phyloP scores from a whole-genome alignment of 1,284 basidiomycete genomes.

The Coniophora puteana region DNA sequence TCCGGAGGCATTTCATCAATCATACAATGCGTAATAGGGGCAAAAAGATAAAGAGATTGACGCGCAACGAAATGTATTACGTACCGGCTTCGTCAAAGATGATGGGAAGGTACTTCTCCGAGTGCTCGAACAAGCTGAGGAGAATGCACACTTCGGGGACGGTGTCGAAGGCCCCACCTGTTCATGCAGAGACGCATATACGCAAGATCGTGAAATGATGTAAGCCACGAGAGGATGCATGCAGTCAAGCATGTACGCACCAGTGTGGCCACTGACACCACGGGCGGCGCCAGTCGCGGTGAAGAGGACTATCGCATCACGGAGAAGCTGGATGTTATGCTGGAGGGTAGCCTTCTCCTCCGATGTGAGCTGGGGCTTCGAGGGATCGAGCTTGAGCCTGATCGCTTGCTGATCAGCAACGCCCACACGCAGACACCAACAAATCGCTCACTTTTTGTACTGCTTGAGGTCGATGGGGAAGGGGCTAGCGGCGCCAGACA shows the following conservation, averaged over 20 bases:
- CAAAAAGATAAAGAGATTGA: background rate
- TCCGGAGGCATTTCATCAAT: conserved; percentile 4
- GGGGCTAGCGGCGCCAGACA: conserved; percentile 35
- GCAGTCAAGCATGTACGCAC: no score
- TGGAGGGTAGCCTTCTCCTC: conserved; percentile 58
- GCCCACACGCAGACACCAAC: conserved; percentile 6
- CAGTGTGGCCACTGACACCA: conserved; percentile 82
- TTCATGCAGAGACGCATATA: conserved; percentile 7
- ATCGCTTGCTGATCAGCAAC: conserved; percentile 12
- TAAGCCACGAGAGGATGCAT: no score
- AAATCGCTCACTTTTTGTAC: conserved; percentile 59
- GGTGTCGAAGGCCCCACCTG: conserved; percentile 82
- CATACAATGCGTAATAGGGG: conserved; percentile 1
- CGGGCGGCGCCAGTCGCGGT: conserved; percentile 78
- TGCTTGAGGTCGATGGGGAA: conserved; percentile 77
- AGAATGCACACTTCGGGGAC: conserved; percentile 79
- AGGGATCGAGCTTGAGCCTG: conserved; percentile 70
- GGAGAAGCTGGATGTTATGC: conserved; percentile 72
- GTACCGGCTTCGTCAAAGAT: conserved; percentile 77
- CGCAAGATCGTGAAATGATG: conserved; percentile 2
- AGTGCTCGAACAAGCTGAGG: conserved; percentile 64
- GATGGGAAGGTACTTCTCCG: conserved; percentile 59
- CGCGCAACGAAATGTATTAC: conserved; percentile 22
- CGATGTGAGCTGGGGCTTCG: conserved; percentile 52
- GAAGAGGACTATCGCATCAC: conserved; percentile 81